Base-by-base conservation (phyloP, 805 yeast species). In the Ascoidea tarda region DNA sequence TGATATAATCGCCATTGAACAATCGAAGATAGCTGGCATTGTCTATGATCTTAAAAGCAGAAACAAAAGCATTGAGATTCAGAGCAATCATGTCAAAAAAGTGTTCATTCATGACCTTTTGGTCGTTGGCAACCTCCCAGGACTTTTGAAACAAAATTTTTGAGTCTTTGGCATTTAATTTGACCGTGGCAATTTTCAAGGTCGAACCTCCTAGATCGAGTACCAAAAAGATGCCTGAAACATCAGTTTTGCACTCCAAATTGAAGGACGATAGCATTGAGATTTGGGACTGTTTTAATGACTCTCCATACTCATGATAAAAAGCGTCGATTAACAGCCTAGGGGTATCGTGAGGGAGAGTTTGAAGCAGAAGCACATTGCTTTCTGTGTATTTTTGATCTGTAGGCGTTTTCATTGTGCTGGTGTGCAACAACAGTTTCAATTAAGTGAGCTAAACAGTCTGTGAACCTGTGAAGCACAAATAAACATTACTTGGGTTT, bases 131-230 rank as follows among this genome's bases (percentile, higher is more conserved):
- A 38, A 38, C 14, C 14, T 10, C 8, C 44, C 44, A 38, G 8
- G 8, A 10, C 4, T 38, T 38, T 10, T 38, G 14, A 38, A 38
- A 10, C 14, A 38, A 38, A 38, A 10, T 38, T 38, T 38, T 14
- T 10, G 44, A 10, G 2, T 38, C 4, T 38, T 38, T 14, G 14
- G 14, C 8, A 38, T 38, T 38, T 38, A 55, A 46, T 4, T 32
- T 5, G 16, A 48, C 42, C 6, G 33, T 38, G 6, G 50, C 31
- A 38, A 55, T 48, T 45, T 56, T 46, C n/a, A 55, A 45, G 6
- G 58, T 55, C 6, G 54, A 51, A 5, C 58, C 58, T 12, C 58
- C 58, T 12, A 55, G 12, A 46, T 55, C 58, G 6, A 55, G 16
- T 16, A 49, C 33, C 16, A 55, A 46, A 38, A 31, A 51, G 5